Base-by-base conservation (phyloP, 495 filamentous ascomycete genomes). In the Penicillium ucsense region DNA sequence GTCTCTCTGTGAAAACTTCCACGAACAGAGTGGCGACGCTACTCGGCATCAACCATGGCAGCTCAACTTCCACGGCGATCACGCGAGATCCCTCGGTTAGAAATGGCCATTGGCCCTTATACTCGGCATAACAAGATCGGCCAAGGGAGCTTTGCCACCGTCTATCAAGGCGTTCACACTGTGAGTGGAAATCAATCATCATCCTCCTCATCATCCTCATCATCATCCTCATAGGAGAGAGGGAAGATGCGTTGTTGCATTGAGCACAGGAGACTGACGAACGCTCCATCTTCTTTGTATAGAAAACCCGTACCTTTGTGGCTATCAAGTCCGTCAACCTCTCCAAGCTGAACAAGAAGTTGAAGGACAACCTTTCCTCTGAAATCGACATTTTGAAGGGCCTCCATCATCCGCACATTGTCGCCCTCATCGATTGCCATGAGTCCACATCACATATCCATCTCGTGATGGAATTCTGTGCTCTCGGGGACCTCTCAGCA, bases 391-490 rank as follows among this genome's bases (percentile, higher is more conserved):
- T 97, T 46, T 79, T 98, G 53, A 89, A 89, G 65, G 84, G 79
- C 55, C 75, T 97, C 11, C 85, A 91, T 41, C 94, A 97, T 66
- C 92, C 92, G 29, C 92, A 98, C 61, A 96, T 98, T 55, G 94
- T 97, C 54, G 86, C 89, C 44, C 80, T 98, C 42, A 89, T 92
- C 68, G 88, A 94, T 62, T 95, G 89, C 70, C 76, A 86, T 63
- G 91, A 97, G 61, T 82, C 86, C 4, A 67, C 77, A 5, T 81
- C 83, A 12, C 88, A 95, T 49, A 95, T 97, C 64, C 89, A 98
- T 67, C 76, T 98, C 12, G 84, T 97, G 41, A 98, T 97, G 94
- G 94, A 98, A 63, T 97, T 90, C 67, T 98, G 92, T 67, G 86
- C 94, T 57, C 73, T 98, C 32, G 89, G 92, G 30, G 92, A 98